Base-by-base conservation (phyloP, 164 flowering plant genomes). In the Santalum album region DNA sequence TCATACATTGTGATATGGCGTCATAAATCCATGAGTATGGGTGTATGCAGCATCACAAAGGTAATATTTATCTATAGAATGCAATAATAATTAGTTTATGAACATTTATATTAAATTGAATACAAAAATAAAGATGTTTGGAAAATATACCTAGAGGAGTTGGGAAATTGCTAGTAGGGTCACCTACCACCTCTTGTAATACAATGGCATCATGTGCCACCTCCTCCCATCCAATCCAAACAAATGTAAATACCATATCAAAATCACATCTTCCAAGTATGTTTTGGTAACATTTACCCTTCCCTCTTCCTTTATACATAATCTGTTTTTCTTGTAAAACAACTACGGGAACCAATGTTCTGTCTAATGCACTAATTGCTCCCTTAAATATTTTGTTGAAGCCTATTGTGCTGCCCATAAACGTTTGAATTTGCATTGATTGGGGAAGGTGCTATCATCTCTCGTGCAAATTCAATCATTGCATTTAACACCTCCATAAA, bases 141-240 rank as follows among this genome's bases (percentile, higher is more conserved):
- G 34, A 29, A 4, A 29, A 29, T n/a, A n/a, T n/a, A 29, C 34
- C 34, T 29, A 29, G 34, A 3, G 34, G 9, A 29, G 9, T 3
- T 29, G 34, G 34, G 9, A 29, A 29, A 29, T 29, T 29, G 9
- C 9, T 46, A 46, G 10, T 18, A 9, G 49, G 49, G 14, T 10
- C 49, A 18, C 21, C 11, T 3, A 46, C 14, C 1, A 23, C 25
- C 3, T 43, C 47, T 43, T 43, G n/a, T 43, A 43, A 43, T 16
- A 43, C 47, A 17, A 6, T 43, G 6, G 47, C n/a, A 43, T 43
- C 47, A 46, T 46, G 49, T 15, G 49, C 21, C 11, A 46, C 12
- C 18, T 21, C 49, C 25, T 46, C 49, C 21, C 49, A 46, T 19
- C 49, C 49, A 12, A 15, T 21, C 49, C 49, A 46, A 46, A 46